Evolutionary conservation across 2,329 filamentous ascomycete genomes (phyloP).

Genomic region (Calonectria henricotiae): DNA sequence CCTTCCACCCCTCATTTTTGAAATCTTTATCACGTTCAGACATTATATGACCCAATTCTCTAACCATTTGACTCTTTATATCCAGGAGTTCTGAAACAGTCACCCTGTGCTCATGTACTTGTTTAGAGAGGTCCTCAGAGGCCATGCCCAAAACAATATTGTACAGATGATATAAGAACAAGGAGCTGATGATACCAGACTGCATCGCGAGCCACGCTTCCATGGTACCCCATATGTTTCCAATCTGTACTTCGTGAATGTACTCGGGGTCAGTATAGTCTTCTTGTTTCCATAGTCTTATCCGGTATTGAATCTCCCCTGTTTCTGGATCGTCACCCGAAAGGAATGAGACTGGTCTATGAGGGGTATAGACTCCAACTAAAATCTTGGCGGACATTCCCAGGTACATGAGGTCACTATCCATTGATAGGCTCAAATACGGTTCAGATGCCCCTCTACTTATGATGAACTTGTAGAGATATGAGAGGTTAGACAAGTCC

Average conservation of each 20-base stretch:
- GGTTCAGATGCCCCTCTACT: background rate
- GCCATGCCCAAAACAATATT: background rate
- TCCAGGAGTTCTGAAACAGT: background rate
- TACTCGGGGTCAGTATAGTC: background rate
- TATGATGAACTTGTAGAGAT: constrained; percentile 43
- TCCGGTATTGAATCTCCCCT: background rate
- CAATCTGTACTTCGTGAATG: background rate
- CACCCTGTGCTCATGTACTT: background rate
- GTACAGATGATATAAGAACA: constrained; percentile 42
- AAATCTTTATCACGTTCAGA: background rate
- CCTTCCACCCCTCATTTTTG: constrained; percentile 32
- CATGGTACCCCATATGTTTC: constrained; percentile 34
- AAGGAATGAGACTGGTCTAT: constrained; percentile 22
- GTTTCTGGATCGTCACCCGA: background rate
- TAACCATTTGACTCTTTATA: constrained; percentile 1
- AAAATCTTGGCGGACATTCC: constrained; percentile 42
- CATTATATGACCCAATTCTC: background rate
- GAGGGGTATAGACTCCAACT: constrained; percentile 36
- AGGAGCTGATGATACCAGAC: constrained; percentile 42
- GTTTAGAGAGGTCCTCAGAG: background rate
- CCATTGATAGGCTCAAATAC: constrained; percentile 6
- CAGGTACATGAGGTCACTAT: constrained; percentile 44
- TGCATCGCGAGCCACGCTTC: constrained; percentile 43
- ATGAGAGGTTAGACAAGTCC: constrained; percentile 40
- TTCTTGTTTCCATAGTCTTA: background rate